Conservation (phyloP, 2,329 filamentous ascomycete genomes). For the Knoxdaviesia capensis region DNA sequence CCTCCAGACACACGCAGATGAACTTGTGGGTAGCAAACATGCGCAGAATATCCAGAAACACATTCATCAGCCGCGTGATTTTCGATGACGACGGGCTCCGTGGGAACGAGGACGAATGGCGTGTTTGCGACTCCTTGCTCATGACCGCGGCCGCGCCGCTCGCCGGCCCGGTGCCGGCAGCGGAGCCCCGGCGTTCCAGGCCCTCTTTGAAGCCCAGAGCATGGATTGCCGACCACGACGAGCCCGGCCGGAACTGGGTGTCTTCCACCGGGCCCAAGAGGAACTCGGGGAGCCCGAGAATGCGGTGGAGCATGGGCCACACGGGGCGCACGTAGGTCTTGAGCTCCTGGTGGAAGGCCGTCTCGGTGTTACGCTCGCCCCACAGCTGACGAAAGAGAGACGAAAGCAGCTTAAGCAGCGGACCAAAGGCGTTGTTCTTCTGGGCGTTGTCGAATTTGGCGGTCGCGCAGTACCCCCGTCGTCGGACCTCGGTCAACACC, state of each 20-base stretch:
- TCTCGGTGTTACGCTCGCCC: conserved; percentile 45
- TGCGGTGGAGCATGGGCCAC: conserved; percentile 42
- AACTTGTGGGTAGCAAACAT: conserved; percentile 69
- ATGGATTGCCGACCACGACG: conserved; percentile 14
- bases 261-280: conserved; percentile 30
- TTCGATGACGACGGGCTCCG: conserved; percentile 31
- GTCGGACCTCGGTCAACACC: conserved; percentile 37
- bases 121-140: background rate
- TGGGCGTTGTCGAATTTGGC: conserved; percentile 45
- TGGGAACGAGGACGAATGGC: too few relatives aligned
- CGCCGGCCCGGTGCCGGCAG: conserved; percentile 18
- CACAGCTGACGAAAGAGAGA: conserved; percentile 48
- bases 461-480: conserved; percentile 42
- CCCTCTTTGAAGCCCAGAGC: conserved; percentile 15
- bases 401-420: conserved; percentile 41
- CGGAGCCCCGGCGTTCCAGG: conserved; percentile 25
- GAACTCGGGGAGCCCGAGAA: conserved; percentile 50
- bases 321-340: conserved; percentile 42
- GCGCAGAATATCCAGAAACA: conserved; percentile 67
- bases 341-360: conserved; percentile 37
- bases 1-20: conserved; percentile 75
- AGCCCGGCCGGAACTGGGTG: conserved; percentile 5
- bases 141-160: conserved; percentile 19
- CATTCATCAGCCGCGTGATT: conserved; percentile 63
- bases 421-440: conserved; percentile 36